A percentile compares a stretch with the other conserved stretches of the same genome.
These are phyloP conservation scores for Pulicaria dysenterica DNA, from an alignment of 129 eudicot species.

Conservation along the genomic window DNA sequence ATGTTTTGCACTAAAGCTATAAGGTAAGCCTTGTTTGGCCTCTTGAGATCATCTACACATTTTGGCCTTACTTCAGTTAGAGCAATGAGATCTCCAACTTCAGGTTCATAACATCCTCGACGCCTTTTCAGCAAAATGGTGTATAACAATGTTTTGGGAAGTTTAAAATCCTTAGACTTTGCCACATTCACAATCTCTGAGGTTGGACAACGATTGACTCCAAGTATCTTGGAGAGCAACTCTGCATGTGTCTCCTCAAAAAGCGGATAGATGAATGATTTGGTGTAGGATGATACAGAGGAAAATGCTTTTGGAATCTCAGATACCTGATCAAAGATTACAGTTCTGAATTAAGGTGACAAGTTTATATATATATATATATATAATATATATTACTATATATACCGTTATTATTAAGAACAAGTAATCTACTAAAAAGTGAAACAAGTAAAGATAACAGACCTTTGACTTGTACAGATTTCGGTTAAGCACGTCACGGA, in stretches of 20 bases:
- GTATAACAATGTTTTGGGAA: constrained; percentile 34
- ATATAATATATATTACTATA: too few relatives aligned
- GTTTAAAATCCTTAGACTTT: constrained; percentile 13
- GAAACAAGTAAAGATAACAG: background rate
- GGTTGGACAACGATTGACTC: constrained; percentile 37
- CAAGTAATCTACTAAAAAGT: background rate
- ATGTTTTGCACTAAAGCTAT: constrained; percentile 35
- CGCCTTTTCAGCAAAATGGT: constrained; percentile 16
- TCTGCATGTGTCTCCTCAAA: constrained; percentile 68
- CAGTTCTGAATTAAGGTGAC: background rate
- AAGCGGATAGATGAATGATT: constrained; percentile 48
- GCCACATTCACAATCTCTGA: constrained; percentile 13
- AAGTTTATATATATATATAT: background rate
- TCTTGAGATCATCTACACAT: constrained; percentile 48
- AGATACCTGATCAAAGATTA: constrained; percentile 4
- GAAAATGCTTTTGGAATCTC: constrained; percentile 51
- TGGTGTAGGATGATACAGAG: constrained; percentile 36
- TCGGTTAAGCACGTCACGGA: constrained; percentile 45
- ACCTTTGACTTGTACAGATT: constrained; percentile 54
- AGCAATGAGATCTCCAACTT: constrained; percentile 50
- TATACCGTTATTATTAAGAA: background rate
- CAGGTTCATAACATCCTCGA: constrained; percentile 43
- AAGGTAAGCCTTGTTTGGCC: constrained; percentile 30
- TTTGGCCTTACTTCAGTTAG: constrained; percentile 49
- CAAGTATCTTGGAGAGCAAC: constrained; percentile 42